A percentile compares a stretch with the other conserved stretches of the same genome.
Conservation (phyloP, 176 grass and related monocot genomes). For the Triticum dicoccoides region DNA sequence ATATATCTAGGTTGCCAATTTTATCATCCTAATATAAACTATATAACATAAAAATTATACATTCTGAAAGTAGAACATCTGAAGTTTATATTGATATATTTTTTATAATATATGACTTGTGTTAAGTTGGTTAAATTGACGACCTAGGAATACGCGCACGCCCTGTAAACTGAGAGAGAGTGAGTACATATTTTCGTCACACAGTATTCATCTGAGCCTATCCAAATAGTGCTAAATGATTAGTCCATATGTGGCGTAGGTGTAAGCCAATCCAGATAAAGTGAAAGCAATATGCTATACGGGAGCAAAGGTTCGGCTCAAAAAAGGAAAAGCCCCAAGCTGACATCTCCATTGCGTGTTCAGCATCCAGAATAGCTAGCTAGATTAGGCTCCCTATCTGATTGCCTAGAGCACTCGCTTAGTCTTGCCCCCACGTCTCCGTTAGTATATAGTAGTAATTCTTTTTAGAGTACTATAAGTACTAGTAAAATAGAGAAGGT, state of each 20-base stretch:
- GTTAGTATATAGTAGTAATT: neutral
- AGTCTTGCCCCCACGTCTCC: neutral
- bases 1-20: too few relatives aligned
- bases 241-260: neutral
- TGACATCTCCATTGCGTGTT: slow-evolving; percentile 28
- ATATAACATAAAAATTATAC: too few relatives aligned
- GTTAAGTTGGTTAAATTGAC: too few relatives aligned
- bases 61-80: too few relatives aligned
- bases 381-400: slow-evolving; percentile 15
- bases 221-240: too few relatives aligned
- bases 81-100: too few relatives aligned
- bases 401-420: slow-evolving; percentile 39
- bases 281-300: slow-evolving; percentile 39
- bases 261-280: slow-evolving; percentile 17
- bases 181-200: neutral
- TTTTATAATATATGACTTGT: too few relatives aligned
- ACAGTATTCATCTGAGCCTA: neutral
- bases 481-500: neutral
- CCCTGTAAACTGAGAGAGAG: too few relatives aligned
- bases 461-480: neutral
- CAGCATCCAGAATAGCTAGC: neutral
- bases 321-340: slow-evolving; percentile 10
- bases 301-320: slow-evolving; percentile 26
- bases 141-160: too few relatives aligned
- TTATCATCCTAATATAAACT: too few relatives aligned